A percentile compares a stretch with the other conserved stretches of the same genome.
phyloP scores from a whole-genome alignment of 371 early-diverging fungal genomes.

The Mortierella sp. region DNA sequence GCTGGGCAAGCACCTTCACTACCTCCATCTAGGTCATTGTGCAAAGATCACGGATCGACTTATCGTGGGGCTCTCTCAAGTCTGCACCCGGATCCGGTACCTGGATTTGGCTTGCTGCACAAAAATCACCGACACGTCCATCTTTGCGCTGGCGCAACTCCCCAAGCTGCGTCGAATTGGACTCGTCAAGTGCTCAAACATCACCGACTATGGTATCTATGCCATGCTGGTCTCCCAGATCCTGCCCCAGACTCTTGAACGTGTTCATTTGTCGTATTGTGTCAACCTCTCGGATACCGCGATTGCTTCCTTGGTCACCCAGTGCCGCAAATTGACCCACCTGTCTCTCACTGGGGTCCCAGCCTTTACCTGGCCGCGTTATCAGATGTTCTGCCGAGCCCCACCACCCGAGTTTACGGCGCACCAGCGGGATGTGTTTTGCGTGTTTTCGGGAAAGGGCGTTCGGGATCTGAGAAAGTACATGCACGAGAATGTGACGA shows the following conservation, averaged over 20 bases:
- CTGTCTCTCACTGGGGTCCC: constrained; percentile 72
- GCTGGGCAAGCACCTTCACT: constrained; percentile 71
- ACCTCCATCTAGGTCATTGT: constrained; percentile 74
- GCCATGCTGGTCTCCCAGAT: constrained; percentile 65
- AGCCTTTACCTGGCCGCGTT: constrained; percentile 66
- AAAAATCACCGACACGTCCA: constrained; percentile 67
- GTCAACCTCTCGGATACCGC: constrained; percentile 64
- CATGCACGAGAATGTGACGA: constrained; percentile 34
- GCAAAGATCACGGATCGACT: constrained; percentile 67
- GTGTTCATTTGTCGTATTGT: constrained; percentile 76
- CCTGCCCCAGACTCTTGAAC: constrained; percentile 68
- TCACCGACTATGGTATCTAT: constrained; percentile 71
- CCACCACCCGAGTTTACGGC: constrained; percentile 71
- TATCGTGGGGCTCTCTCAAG: constrained; percentile 64
- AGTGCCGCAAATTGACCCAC: constrained; percentile 70
- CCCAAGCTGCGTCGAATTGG: constrained; percentile 74
- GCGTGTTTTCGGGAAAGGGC: constrained; percentile 74
- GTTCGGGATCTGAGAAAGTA: constrained; percentile 65
- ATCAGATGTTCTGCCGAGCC: constrained; percentile 69
- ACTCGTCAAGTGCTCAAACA: constrained; percentile 71
- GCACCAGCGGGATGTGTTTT: constrained; percentile 70
- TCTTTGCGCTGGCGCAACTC: constrained; percentile 67
- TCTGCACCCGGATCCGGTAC: constrained; percentile 75
- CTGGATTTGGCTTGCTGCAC: constrained; percentile 75
- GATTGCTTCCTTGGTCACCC: constrained; percentile 66